Evolutionary conservation across 805 yeast genomes (phyloP).

Genomic region (Lipomyces lipofer): DNA sequence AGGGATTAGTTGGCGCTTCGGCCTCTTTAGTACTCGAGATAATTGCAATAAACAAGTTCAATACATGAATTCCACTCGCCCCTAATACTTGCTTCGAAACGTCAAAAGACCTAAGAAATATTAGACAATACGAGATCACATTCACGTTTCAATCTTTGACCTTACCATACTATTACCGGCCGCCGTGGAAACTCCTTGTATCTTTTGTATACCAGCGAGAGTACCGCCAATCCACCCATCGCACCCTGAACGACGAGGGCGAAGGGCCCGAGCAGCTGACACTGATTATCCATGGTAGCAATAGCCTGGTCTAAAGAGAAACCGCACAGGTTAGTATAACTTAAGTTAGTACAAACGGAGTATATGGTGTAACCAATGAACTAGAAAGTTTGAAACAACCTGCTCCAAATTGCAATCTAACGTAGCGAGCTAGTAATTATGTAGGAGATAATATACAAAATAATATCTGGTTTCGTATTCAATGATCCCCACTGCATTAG

Average conservation of each 20-base stretch:
- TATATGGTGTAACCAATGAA: too few species aligned
- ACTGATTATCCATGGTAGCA: slow-evolving; percentile 40
- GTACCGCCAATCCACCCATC: slow-evolving; percentile 74
- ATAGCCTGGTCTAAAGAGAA: too few species aligned
- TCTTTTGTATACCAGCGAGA: slow-evolving; percentile 73
- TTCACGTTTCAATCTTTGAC: neutral
- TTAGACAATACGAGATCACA: too few species aligned
- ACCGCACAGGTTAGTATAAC: too few species aligned
- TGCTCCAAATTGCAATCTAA: too few species aligned
- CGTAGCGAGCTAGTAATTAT: too few species aligned
- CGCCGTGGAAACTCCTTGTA: slow-evolving; percentile 79
- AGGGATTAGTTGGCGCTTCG: slow-evolving; percentile 61
- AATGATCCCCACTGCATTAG: too few species aligned
- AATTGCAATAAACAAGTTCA: slow-evolving; percentile 73
- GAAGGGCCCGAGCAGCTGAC: slow-evolving; percentile 80
- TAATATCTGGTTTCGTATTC: too few species aligned
- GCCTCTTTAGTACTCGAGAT: slow-evolving; percentile 41
- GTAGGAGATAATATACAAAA: too few species aligned
- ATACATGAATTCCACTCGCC: slow-evolving; percentile 76
- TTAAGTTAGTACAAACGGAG: too few species aligned
- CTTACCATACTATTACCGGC: slow-evolving; percentile 80
- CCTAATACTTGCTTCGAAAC: slow-evolving; percentile 89
- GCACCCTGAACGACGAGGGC: slow-evolving; percentile 74
- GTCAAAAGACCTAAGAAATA: slow-evolving; percentile 56
- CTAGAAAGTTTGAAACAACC: too few species aligned